phyloP scores from a whole-genome alignment of 495 filamentous ascomycete species.

The Aspergillus ostianus region DNA sequence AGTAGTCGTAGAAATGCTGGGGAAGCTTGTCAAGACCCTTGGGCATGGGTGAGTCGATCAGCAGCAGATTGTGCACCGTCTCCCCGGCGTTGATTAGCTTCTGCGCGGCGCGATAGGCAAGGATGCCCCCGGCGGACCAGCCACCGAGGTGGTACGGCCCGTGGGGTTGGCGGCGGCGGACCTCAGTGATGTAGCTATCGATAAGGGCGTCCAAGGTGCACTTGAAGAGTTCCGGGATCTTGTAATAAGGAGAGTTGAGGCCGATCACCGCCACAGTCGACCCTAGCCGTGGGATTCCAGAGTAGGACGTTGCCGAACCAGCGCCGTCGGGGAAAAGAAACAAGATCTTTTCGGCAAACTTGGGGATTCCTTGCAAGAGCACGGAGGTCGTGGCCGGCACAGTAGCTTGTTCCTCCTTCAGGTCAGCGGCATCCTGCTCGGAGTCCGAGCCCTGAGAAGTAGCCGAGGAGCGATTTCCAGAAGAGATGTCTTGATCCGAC shows the following conservation, averaged over 20 bases:
- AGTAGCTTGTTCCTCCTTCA: slow-evolving; percentile 17
- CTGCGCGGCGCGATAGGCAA: slow-evolving; percentile 39
- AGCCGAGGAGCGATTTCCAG: background rate
- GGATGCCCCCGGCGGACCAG: slow-evolving; percentile 48
- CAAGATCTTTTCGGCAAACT: slow-evolving; percentile 52
- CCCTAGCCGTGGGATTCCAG: slow-evolving; percentile 41
- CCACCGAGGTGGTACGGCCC: slow-evolving; percentile 71
- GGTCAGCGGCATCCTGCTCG: background rate
- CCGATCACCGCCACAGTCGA: slow-evolving; percentile 54
- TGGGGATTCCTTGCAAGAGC: slow-evolving; percentile 52
- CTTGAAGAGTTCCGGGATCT: slow-evolving; percentile 48
- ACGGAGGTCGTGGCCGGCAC: slow-evolving; percentile 23
- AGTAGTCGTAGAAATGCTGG: slow-evolving; percentile 31
- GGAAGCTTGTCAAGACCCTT: slow-evolving; percentile 29
- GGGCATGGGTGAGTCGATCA: slow-evolving; percentile 35
- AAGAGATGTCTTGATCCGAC: background rate
- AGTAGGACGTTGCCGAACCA: slow-evolving; percentile 66
- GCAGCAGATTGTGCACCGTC: slow-evolving; percentile 29
- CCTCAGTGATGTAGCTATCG: slow-evolving; percentile 57
- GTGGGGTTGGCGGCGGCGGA: slow-evolving; percentile 58
- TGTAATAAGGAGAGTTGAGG: slow-evolving; percentile 65
- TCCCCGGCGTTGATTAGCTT: slow-evolving; percentile 30
- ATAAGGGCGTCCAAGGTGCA: slow-evolving; percentile 30
- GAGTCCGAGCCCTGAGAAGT: background rate
- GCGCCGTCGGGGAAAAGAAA: slow-evolving; percentile 78